Base-by-base conservation (phyloP, 306 rosid genomes). In the Comarum palustre region DNA sequence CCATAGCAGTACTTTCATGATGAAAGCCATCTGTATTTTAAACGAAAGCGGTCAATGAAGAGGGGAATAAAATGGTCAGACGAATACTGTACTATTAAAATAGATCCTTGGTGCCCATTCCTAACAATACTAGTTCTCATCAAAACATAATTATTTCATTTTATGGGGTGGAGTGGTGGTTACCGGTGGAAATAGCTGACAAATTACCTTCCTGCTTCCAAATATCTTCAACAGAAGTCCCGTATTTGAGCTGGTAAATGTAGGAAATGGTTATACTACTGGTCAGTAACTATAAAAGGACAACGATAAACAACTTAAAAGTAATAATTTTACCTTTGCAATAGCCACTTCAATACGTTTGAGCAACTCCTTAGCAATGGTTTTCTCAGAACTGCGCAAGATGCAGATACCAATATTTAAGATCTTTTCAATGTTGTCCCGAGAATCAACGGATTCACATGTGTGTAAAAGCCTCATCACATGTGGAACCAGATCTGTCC, bases 401-500 rank as follows among this genome's bases (percentile, higher is more conserved):
- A 94, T 78, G 81, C 91, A 80, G 75, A 85, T 72, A 41, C 97
- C 84, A 71, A 88, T 73, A 65, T 78, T 81, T 59, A 94, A 79
- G 74, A 86, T 80, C 85, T 87, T 86, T 45, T 68, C 91, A 71
- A 80, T 77, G 25, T 82, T 91, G 66, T 84, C 85, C 15, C 70
- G 88, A 48, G 87, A 82, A 68, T 84, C 83, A 52, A 69, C 66
- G 65, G 88, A 60, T 75, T 82, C 84, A 66, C 91, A 89, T 20
- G 81, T 72, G 59, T 76, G 85, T 64, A 85, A 39, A 76, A 89
- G 77, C 64, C 76, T 84, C 43, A 75, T 68, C 4, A 82, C 93
- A 78, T 89, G 90, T 50, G 87, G 75, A 39, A 89, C 75, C 47
- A 94, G 82, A 83, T 91, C 88, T 38, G 95, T 86, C 79, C 84